Conservation (phyloP, 1,139 yeast genomes). For the Suhomyces wounanorum region DNA sequence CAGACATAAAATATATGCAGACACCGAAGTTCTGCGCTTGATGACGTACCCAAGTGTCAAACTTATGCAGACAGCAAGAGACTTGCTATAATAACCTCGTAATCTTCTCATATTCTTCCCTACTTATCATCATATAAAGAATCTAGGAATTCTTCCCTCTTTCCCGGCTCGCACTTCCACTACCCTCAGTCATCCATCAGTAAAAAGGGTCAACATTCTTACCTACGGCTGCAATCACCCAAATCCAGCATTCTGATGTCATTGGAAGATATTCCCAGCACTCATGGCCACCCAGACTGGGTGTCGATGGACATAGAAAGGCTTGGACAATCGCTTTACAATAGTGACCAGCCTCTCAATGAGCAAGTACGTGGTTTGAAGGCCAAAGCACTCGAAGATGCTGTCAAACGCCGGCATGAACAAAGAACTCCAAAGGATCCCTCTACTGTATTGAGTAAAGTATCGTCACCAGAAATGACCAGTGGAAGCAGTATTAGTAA, state of each 20-base stretch:
- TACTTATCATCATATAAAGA: too few relatives aligned
- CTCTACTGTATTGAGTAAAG: background rate
- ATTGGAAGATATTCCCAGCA: slow-evolving; percentile 4
- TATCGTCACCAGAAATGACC: background rate
- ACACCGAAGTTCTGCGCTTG: background rate
- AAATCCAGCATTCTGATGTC: slow-evolving; percentile 4
- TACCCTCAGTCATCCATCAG: slow-evolving; percentile 5
- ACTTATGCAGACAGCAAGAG: background rate
- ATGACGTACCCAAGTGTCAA: background rate
- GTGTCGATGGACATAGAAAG: slow-evolving; percentile 52
- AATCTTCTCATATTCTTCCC: too few relatives aligned
- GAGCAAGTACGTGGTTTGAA: slow-evolving; percentile 44
- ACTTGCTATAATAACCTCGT: too few relatives aligned
- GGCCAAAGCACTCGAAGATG: slow-evolving; percentile 41
- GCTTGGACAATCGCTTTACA: slow-evolving; percentile 52
- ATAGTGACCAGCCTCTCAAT: slow-evolving; percentile 42
- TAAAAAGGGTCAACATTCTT: slow-evolving; percentile 3
- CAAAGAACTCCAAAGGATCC: background rate
- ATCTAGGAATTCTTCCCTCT: background rate
- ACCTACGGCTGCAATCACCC: slow-evolving; percentile 3
- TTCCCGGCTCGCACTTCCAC: slow-evolving; percentile 3
- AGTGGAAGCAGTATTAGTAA: background rate
- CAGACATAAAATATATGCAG: background rate
- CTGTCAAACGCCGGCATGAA: slow-evolving; percentile 19
- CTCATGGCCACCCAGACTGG: slow-evolving; percentile 41